Conservation (phyloP, 352 stramenopile genomes). For the Phytopythium sindhum region DNA sequence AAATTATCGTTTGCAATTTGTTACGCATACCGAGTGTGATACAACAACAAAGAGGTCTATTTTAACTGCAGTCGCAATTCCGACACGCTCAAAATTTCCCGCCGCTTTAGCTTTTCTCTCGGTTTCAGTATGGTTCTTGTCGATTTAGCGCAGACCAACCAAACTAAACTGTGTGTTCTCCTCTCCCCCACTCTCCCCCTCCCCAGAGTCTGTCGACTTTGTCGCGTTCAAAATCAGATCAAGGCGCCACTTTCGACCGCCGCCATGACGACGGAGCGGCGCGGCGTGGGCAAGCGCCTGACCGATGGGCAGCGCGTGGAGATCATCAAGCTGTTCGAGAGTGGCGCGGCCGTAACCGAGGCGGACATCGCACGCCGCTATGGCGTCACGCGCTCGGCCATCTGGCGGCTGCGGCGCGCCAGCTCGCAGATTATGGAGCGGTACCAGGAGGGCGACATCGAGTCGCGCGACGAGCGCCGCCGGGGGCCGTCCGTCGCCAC, state of each 20-base stretch:
- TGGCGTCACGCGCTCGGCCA: conserved; percentile 42
- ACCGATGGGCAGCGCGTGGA: conserved; percentile 48
- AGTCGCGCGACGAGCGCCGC: conserved; percentile 36
- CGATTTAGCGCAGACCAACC: too few relatives aligned
- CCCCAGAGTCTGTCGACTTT: background rate
- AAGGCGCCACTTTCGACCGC: too few relatives aligned
- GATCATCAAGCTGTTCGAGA: conserved; percentile 51
- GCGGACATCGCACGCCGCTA: conserved; percentile 40
- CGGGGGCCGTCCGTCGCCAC: conserved; percentile 10
- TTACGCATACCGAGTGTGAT: too few relatives aligned
- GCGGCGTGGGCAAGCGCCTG: conserved; percentile 39
- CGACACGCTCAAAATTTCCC: too few relatives aligned
- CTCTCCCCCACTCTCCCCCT: too few relatives aligned
- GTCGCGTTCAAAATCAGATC: too few relatives aligned
- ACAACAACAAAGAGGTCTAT: too few relatives aligned
- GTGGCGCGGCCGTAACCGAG: conserved; percentile 31
- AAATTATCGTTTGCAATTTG: too few relatives aligned
- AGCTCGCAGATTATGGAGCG: conserved; percentile 39
- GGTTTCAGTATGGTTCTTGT: too few relatives aligned
- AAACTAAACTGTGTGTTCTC: too few relatives aligned
- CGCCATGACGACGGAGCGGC: conserved; percentile 23
- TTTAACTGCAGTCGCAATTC: too few relatives aligned
- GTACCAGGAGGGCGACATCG: conserved; percentile 36
- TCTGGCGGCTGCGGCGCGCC: conserved; percentile 34
- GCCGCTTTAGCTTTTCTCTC: too few relatives aligned